These are phyloP conservation scores for Talaromyces ruber DNA, from an alignment of 495 filamentous ascomycete genomes.

Conservation along the genomic window DNA sequence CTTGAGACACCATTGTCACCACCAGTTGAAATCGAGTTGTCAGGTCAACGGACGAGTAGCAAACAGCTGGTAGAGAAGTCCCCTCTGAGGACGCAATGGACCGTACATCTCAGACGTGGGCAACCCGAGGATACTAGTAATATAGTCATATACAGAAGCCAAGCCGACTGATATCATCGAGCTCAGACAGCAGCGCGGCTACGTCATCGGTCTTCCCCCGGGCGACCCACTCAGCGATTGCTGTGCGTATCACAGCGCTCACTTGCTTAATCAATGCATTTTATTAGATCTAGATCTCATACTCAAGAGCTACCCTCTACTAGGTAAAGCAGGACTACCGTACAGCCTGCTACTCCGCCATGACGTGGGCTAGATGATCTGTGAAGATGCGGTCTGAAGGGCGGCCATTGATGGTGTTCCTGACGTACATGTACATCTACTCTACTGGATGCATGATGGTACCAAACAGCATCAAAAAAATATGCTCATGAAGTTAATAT, in stretches of 20 bases:
- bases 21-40: neutral
- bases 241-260: neutral
- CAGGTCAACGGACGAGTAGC: neutral
- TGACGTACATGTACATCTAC: neutral
- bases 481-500: neutral
- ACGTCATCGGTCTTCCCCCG: neutral
- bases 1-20: constrained; percentile 10
- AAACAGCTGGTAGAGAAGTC: neutral
- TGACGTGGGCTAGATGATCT: neutral
- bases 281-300: too few species aligned
- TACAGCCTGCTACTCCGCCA: neutral
- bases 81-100: neutral
- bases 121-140: neutral
- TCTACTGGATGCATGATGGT: neutral
- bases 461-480: neutral
- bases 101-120: neutral
- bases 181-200: neutral
- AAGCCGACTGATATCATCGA: constrained; percentile 2
- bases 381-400: neutral
- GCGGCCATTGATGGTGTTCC: too few species aligned
- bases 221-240: neutral
- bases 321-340: too few species aligned
- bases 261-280: too few species aligned
- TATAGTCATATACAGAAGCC: neutral
- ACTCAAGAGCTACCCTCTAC: too few species aligned